Conservation (phyloP, 306 rosid species). For the Cicer judaicum region DNA sequence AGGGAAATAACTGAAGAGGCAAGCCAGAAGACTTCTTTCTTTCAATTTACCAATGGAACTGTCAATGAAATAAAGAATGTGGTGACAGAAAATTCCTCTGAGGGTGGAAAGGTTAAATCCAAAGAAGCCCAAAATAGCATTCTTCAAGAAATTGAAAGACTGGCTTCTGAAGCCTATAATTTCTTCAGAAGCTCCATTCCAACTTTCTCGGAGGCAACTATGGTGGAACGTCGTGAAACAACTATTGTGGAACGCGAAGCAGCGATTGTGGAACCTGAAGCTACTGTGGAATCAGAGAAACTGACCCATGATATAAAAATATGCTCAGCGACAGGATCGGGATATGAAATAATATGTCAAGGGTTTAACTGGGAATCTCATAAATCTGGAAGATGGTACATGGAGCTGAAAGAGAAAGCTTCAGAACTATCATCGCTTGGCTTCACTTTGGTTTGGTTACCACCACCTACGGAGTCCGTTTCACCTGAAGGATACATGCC, state of each 20-base stretch:
- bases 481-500: slow-evolving; percentile 99
- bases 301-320: slow-evolving; percentile 44
- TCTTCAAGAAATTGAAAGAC: slow-evolving; percentile 89
- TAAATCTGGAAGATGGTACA: slow-evolving; percentile 90
- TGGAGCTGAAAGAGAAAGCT: slow-evolving; percentile 78
- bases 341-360: slow-evolving; percentile 92
- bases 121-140: slow-evolving; percentile 84
- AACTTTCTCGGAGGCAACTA: slow-evolving; percentile 61
- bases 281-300: slow-evolving; percentile 46
- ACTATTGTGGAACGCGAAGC: background rate
- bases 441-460: slow-evolving; percentile 89
- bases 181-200: slow-evolving; percentile 78
- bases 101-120: slow-evolving; percentile 58
- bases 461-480: slow-evolving; percentile 96
- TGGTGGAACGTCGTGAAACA: slow-evolving; percentile 16
- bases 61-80: slow-evolving; percentile 76
- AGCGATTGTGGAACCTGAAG: slow-evolving; percentile 1
- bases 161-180: slow-evolving; percentile 93
- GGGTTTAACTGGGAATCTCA: slow-evolving; percentile 99
- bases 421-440: slow-evolving; percentile 75
- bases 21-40: slow-evolving; percentile 50
- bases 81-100: slow-evolving; percentile 74
- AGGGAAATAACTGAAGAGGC: slow-evolving; percentile 49
- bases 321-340: slow-evolving; percentile 79
- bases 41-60: slow-evolving; percentile 67